Evolutionary conservation across 2,329 filamentous ascomycete genomes (phyloP).

Genomic region (Aureobasidium lini): DNA sequence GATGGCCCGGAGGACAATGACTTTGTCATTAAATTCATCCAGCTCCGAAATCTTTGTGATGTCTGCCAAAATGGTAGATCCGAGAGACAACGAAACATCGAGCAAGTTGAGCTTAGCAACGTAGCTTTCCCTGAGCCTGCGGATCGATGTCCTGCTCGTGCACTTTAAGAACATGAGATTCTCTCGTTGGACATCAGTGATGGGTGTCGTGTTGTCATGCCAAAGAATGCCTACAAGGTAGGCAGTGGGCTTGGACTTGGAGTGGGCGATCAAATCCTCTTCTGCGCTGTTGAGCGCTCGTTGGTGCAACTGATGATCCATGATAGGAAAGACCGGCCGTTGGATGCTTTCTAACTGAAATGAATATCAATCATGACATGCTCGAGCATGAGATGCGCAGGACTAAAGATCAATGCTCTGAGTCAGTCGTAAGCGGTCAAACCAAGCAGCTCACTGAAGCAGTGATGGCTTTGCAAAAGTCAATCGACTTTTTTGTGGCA

Average conservation of each 20-base stretch:
- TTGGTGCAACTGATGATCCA: neutral
- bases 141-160: conserved; percentile 23
- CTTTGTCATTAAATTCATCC: neutral
- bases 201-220: conserved; percentile 14
- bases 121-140: conserved; percentile 21
- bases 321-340: neutral
- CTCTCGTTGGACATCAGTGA: conserved; percentile 18
- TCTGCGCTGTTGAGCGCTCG: neutral
- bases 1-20: neutral
- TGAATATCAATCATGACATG: neutral
- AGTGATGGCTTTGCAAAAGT: neutral
- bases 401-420: neutral
- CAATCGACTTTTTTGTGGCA: neutral
- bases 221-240: conserved; percentile 31
- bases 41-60: neutral
- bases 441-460: neutral
- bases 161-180: conserved; percentile 32
- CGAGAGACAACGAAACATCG: neutral
- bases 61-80: neutral
- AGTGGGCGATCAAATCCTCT: conserved; percentile 16
- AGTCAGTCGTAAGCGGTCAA: neutral
- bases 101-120: neutral
- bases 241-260: conserved; percentile 18
- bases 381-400: neutral
- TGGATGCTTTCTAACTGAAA: neutral